Evolutionary conservation across 352 stramenopile species (phyloP).

Genomic region (Aphanomyces stellatus): DNA sequence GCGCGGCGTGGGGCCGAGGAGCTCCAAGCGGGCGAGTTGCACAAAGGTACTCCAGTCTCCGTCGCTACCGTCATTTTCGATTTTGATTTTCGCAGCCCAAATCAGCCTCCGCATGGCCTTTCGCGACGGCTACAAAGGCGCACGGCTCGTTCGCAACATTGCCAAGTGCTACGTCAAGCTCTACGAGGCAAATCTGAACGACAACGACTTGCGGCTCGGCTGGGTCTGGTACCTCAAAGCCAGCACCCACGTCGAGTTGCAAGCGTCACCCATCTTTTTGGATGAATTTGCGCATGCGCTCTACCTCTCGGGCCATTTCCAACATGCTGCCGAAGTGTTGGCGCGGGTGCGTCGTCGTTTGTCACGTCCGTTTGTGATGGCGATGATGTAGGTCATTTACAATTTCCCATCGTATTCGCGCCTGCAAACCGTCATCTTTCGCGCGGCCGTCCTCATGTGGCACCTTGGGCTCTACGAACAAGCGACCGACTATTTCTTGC

Average conservation of each 20-base stretch:
- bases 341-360: constrained; percentile 12
- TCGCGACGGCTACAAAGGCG: constrained; percentile 7
- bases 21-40: constrained; percentile 22
- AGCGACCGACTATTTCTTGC: constrained; percentile 56
- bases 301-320: constrained; percentile 33
- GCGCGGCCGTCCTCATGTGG: constrained; percentile 49
- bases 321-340: constrained; percentile 43
- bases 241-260: constrained; percentile 33
- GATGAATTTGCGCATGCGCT: constrained; percentile 47
- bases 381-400: constrained; percentile 31
- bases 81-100: constrained; percentile 11
- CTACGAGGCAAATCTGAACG: constrained; percentile 5
- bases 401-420: constrained; percentile 49
- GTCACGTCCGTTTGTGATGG: neutral
- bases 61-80: too few relatives aligned
- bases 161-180: constrained; percentile 19
- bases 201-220: constrained; percentile 28
- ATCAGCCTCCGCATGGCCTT: neutral
- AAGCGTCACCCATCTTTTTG: constrained; percentile 44
- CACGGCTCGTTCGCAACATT: constrained; percentile 4
- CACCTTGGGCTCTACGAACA: constrained; percentile 50
- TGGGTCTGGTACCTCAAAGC: constrained; percentile 28
- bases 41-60: constrained; percentile 13
- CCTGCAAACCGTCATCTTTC: constrained; percentile 53
- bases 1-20: constrained; percentile 36